Base-by-base conservation (phyloP, 2,329 filamentous ascomycete species). In the Talaromyces sp. region DNA sequence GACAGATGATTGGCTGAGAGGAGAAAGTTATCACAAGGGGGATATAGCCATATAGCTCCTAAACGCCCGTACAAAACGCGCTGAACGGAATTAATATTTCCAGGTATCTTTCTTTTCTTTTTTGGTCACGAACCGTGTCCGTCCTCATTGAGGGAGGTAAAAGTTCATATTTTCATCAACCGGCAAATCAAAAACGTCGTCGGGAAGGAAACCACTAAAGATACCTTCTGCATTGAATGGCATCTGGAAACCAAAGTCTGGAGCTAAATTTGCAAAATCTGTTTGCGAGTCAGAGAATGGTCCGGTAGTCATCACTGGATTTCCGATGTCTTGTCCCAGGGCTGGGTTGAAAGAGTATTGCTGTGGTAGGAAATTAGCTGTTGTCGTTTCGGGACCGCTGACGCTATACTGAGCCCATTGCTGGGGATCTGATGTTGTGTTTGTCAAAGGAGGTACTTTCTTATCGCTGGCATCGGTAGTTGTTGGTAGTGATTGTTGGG, bases 121-220 rank as follows among this genome's bases (percentile, higher is more conserved):
- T 22, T 22, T 22, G 22, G 22, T 22, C n/a, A 56, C n/a, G 15
- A 15, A 3, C 47, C 25, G 17, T 31, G 3, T 15, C 22, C 47
- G 6, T 47, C 22, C 47, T 62, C 41, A 56, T 25, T 52, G 45
- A 31, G 47, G 47, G 9, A 63, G 22, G 17, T 57, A 68, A n/a
- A 67, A 65, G 47, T 67, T 63, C n/a, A 37, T 54, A 56, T 67
- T 65, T 15, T 39, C 37, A 37, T 68, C 65, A 43, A 65, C 41
- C 22, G 67, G 63, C 25, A 67, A 56, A 49, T 62, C 56, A 49
- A 77, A 73, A 31, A 78, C 62, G 13, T 73, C 74, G 25, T 77
- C 75, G 1, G 73, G 75, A 41, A 78, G 62, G 68, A 78, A 73
- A 58, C 66, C 72, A 2, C 70, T 70, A 45, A 73, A 71, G 41